Base-by-base conservation (phyloP, 2,329 filamentous ascomycete genomes). In the Neocatenulostroma microsporum region DNA sequence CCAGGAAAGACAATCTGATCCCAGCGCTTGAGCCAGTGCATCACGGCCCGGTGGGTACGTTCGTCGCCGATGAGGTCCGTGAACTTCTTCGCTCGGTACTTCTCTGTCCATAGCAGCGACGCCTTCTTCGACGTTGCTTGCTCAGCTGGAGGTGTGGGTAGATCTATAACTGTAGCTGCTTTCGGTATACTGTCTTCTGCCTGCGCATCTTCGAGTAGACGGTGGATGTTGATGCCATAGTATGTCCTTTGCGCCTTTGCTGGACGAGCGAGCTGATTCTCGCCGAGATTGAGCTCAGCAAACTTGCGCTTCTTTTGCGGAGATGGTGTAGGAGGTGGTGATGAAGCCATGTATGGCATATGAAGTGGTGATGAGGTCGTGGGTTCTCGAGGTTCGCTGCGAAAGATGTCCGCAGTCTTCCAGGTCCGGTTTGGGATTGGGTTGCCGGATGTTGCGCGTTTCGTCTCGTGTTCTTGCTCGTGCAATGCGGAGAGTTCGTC, bases 51-150 rank as follows among this genome's bases (percentile, higher is more conserved):
- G 60, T 98, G 93, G 18, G 89, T 96, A 29, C 87, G 73, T 56
- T 98, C 91, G 51, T 98, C 91, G 20, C 93, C 93, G 31, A 94
- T 85, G 0, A 98, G 70, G 50, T 98, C 91, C 50, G 88, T 84
- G 53, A 96, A 98, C 51, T 80, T 89, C 42, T 78, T 78, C 19
- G 91, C 91, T 23, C 91, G 80, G 57, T 98, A 98, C 58, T 98
- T 98, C 57, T 98, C 91, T 0, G 89, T 94, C 91, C 91, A 98
- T 56, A 98, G 68, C 21, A 85, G 60, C 0, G 76, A 73, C 12
- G 45, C 50, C 42, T 61, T 65, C 21, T 50, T 55, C 12, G 38
- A 36, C 11, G 40, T 21, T 4, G 35, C 30, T 20, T 27, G 44
- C 45, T 73, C 69, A 0, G 66, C 63, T n/a, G 62, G 60, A 17